A percentile compares a stretch with the other conserved stretches of the same genome.
Conservation (phyloP, 768 basidiomycete genomes). For the Tylopilus rubrobrunneus region DNA sequence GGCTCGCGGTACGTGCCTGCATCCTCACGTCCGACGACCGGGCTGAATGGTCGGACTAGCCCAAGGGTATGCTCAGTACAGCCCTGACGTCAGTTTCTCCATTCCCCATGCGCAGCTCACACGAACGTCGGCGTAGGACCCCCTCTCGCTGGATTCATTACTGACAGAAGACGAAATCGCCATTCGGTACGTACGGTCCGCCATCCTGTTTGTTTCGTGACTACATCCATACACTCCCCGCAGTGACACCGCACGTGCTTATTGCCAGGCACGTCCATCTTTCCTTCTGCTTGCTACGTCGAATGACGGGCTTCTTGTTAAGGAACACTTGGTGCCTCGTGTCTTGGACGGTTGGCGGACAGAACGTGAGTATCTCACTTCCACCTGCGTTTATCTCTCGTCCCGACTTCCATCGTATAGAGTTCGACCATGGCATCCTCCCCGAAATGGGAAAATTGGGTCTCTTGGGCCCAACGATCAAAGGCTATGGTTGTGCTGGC, state of each 20-base stretch:
- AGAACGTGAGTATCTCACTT: conserved; percentile 52
- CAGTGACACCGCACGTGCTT: conserved; percentile 76
- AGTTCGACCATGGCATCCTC: conserved; percentile 72
- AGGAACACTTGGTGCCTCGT: conserved; percentile 79
- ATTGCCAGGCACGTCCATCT: conserved; percentile 61
- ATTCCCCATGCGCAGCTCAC: conserved; percentile 1
- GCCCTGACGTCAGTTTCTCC: conserved; percentile 14
- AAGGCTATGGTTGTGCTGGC: conserved; percentile 93
- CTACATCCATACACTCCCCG: not conserved
- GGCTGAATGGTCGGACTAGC: conserved; percentile 5
- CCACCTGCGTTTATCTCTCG: not conserved
- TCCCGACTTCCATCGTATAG: conserved; percentile 33
- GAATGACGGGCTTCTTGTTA: conserved; percentile 29
- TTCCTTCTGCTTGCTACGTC: not conserved
- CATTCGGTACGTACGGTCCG: conserved; percentile 57
- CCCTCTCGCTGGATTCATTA: conserved; percentile 71
- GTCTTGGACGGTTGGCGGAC: conserved; percentile 87
- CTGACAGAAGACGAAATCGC: conserved; percentile 88
- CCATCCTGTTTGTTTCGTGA: not conserved
- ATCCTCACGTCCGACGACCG: not conserved
- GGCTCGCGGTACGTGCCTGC: conserved; percentile 16
- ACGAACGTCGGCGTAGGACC: conserved; percentile 56
- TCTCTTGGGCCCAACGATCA: conserved; percentile 86
- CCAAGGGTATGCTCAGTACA: conserved; percentile 20
- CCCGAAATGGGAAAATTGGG: conserved; percentile 93